phyloP scores from a whole-genome alignment of 1,284 basidiomycete species.

The Apiotrichum domesticum region DNA sequence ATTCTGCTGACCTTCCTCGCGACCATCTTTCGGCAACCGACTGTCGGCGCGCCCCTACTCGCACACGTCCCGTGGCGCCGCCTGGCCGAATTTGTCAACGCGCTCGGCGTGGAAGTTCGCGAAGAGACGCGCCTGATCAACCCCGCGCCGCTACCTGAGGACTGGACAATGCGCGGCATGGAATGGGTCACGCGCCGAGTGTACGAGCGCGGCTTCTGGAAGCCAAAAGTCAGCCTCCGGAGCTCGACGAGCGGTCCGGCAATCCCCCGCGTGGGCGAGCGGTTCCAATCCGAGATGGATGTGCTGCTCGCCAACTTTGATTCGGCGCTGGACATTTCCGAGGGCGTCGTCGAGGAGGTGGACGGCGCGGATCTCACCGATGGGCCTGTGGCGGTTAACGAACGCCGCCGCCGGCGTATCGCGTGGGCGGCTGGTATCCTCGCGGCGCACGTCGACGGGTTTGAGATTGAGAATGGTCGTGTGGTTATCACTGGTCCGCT shows the following conservation, averaged over 20 bases:
- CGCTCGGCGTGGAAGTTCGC: constrained; percentile 52
- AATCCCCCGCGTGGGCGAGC: constrained; percentile 45
- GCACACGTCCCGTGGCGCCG: constrained; percentile 78
- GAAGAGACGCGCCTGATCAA: constrained; percentile 51
- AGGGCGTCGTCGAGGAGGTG: constrained; percentile 68
- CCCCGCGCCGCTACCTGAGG: constrained; percentile 72
- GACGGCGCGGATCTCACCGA: constrained; percentile 52
- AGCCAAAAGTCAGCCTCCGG: constrained; percentile 43
- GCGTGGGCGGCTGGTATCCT: constrained; percentile 66
- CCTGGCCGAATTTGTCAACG: constrained; percentile 60
- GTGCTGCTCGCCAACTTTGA: constrained; percentile 63
- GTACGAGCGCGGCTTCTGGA: constrained; percentile 88
- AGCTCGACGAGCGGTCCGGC: constrained; percentile 46
- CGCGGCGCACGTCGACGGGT: constrained; percentile 66
- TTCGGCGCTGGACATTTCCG: constrained; percentile 50
- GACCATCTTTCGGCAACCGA: constrained; percentile 62
- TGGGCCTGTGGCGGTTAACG: constrained; percentile 42
- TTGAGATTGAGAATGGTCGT: constrained; percentile 54
- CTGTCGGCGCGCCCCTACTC: constrained; percentile 60
- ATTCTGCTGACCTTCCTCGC: constrained; percentile 80
- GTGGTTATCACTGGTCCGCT: constrained; percentile 61
- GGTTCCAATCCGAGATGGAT: constrained; percentile 62
- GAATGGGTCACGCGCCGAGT: constrained; percentile 86
- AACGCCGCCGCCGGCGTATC: constrained; percentile 64
- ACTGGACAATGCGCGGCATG: constrained; percentile 92